Evolutionary conservation across 805 yeast species (phyloP).

Genomic region (Saccharomycopsis malanga): DNA sequence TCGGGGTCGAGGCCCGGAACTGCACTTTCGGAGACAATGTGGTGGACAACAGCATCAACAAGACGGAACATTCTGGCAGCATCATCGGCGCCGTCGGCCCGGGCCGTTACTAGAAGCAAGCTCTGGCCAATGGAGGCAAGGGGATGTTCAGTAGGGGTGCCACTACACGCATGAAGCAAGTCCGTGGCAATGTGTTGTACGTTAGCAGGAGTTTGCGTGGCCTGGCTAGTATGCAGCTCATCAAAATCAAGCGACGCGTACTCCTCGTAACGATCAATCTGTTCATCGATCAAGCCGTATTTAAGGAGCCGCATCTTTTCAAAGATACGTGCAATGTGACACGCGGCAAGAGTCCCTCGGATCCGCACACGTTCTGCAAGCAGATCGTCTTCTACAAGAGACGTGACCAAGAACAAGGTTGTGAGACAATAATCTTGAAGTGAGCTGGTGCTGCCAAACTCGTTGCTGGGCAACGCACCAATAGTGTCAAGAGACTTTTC

Average conservation of each 20-base stretch:
- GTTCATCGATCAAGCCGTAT: slow-evolving; percentile 54
- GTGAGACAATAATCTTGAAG: slow-evolving; percentile 20
- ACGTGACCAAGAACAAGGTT: slow-evolving; percentile 18
- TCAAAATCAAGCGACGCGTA: slow-evolving; percentile 49
- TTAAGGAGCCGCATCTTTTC: slow-evolving; percentile 45
- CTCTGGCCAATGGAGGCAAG: slow-evolving; percentile 48
- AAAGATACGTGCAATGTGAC: slow-evolving; percentile 33
- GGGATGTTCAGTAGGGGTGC: slow-evolving; percentile 43
- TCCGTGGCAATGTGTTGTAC: slow-evolving; percentile 29
- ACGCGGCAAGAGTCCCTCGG: slow-evolving; percentile 9
- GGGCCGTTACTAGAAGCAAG: slow-evolving; percentile 38
- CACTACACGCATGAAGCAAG: slow-evolving; percentile 39
- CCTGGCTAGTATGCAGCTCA: slow-evolving; percentile 29
- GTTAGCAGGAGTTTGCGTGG: slow-evolving; percentile 7
- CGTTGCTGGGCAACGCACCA: slow-evolving; percentile 1
- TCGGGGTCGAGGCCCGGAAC: slow-evolving; percentile 44
- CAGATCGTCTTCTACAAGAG: slow-evolving; percentile 19
- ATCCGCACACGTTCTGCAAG: slow-evolving; percentile 21
- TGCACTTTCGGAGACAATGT: slow-evolving; percentile 27
- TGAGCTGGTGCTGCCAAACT: slow-evolving; percentile 8
- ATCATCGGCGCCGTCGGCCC: slow-evolving; percentile 1
- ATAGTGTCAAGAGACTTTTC: slow-evolving; percentile 26
- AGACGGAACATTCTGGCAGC: slow-evolving; percentile 36
- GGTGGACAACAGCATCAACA: slow-evolving; percentile 49
- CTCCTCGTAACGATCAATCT: slow-evolving; percentile 55